These are phyloP conservation scores for Yamadazyma paraphyllophila DNA, from an alignment of 805 yeast genomes.

Conservation along the genomic window DNA sequence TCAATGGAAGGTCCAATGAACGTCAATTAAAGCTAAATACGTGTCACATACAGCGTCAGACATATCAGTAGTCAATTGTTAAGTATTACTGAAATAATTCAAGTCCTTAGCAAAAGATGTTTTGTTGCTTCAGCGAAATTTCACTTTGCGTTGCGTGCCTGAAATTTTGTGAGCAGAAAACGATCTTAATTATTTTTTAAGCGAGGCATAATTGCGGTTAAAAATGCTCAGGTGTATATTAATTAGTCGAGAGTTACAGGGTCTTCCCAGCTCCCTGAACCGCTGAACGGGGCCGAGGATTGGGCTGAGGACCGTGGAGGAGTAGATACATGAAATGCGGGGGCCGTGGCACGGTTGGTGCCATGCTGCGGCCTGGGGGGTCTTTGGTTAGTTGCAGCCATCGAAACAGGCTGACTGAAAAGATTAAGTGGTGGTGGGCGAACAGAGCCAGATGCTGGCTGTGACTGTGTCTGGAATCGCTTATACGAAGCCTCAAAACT, in stretches of 20 bases:
- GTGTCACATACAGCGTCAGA: constrained; percentile 12
- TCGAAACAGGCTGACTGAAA: neutral
- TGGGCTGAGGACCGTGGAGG: neutral
- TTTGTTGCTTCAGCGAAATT: constrained; percentile 12
- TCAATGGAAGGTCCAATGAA: neutral
- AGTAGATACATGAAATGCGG: no score
- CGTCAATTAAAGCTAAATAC: neutral
- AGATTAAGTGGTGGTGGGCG: neutral
- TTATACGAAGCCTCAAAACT: neutral
- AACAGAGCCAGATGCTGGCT: neutral
- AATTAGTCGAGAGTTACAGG: constrained; percentile 38
- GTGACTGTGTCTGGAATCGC: neutral
- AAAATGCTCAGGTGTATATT: constrained; percentile 5
- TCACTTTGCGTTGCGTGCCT: constrained; percentile 9
- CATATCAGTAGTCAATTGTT: constrained; percentile 7
- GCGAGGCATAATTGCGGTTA: neutral
- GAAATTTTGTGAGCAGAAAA: constrained; percentile 1
- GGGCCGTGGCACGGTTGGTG: no score
- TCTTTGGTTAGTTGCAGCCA: no score
- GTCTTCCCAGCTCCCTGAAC: constrained; percentile 39
- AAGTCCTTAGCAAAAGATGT: neutral
- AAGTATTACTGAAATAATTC: neutral
- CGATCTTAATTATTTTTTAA: neutral
- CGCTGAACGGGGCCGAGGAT: constrained; percentile 8
- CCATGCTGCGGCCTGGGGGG: no score